Percentiles rank a stretch among this genome's conserved stretches.
Conservation (phyloP, 768 basidiomycete genomes). For the Trichaptum fuscoviolaceum region DNA sequence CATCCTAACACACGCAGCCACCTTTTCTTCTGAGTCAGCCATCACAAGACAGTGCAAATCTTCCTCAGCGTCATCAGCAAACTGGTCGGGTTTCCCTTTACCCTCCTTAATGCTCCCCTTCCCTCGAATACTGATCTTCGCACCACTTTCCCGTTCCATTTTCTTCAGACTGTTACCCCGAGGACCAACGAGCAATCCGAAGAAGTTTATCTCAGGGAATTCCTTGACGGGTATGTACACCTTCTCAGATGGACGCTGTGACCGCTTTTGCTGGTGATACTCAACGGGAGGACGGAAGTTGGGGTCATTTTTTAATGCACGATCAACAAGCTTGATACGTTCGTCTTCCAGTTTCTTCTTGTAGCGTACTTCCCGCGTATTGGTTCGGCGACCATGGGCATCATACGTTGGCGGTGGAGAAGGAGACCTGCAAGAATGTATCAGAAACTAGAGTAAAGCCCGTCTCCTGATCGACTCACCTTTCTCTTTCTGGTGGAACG, state of each 20-base stretch:
- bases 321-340: slow-evolving; percentile 88
- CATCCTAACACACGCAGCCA: slow-evolving; percentile 84
- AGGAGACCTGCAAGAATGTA: slow-evolving; percentile 55
- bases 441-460: not conserved
- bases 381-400: slow-evolving; percentile 94
- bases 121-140: slow-evolving; percentile 97
- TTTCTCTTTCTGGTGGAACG: slow-evolving; percentile 90
- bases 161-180: slow-evolving; percentile 99
- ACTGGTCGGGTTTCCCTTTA: slow-evolving; percentile 92
- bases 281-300: slow-evolving; percentile 97
- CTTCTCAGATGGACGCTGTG: slow-evolving; percentile 91
- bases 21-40: slow-evolving; percentile 90
- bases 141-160: slow-evolving; percentile 97
- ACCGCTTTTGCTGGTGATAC: slow-evolving; percentile 92
- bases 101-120: slow-evolving; percentile 99
- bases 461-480: slow-evolving; percentile 37
- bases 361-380: slow-evolving; percentile 98
- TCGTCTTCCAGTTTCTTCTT: slow-evolving; percentile 92
- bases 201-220: slow-evolving; percentile 99
- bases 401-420: slow-evolving; percentile 98
- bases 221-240: slow-evolving; percentile 99
- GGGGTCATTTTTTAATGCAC: slow-evolving; percentile 95
- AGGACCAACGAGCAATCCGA: slow-evolving; percentile 95
- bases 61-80: slow-evolving; percentile 95
- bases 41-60: slow-evolving; percentile 97